Base-by-base conservation (phyloP, 371 early-diverging fungal species). In the Basidiobolus meristosporus region DNA sequence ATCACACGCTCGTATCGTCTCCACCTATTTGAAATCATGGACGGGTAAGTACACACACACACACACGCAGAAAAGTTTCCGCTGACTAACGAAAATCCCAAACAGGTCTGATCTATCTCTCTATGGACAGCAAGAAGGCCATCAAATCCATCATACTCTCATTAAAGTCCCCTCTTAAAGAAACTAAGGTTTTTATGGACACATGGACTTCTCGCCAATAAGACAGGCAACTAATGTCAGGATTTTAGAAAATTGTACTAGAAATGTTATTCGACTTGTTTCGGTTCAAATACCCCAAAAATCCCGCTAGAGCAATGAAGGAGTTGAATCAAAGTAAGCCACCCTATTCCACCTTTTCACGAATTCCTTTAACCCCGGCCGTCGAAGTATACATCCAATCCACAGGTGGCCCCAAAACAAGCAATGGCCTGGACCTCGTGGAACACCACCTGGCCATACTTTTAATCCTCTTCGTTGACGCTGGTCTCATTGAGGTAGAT, bases 251-350 rank as follows among this genome's bases (percentile, higher is more conserved):
- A 70, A 54, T 77, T 21, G 55, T 78, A 7, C 52, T 84, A 38
- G 77, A 81, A 38, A 72, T 81, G 73, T 60, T 84, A 40, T 81
- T 77, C 45, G 70, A 80, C 20, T 63, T 85, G 7, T 85, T 85
- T 44, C 60, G 74, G 41, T 68, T 80, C 10, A 68, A 68, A 17
- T 51, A 68, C 18, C 82, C 79, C 1, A 65, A 63, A 54, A 11
- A 31, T 11, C n/a, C 9, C n/a, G 9, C 31, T 11, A 31, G 31
- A 31, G 11, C 9, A 31, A 11, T 31, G n/a, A n/a, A 31, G 9
- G n/a, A 31, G 14, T 14, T 15, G 10, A 31, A 29, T 29, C 23
- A n/a, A 7, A 12, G 12, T 7, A 30, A 30, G 6, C 12, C 30
- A 30, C 6, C 30, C 12, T 12, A 6, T 30, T 6, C 7, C 12